Conservation (phyloP, 2,329 filamentous ascomycete species). For the Aureobasidium uvarum region DNA sequence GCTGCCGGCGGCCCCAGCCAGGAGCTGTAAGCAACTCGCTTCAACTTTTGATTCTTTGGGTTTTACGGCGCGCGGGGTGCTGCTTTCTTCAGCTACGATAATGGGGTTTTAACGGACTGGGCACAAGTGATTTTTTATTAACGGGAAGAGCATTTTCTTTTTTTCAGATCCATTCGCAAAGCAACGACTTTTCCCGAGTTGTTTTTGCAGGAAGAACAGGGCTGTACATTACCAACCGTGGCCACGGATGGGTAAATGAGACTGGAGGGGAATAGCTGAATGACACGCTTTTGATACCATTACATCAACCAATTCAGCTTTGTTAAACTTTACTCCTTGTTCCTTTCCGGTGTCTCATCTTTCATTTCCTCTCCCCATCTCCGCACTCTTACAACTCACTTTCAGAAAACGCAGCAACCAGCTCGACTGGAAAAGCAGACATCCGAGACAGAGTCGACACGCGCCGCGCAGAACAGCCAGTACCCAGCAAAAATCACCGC, state of each 20-base stretch:
- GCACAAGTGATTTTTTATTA: conserved; percentile 25
- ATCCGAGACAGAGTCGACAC: background rate
- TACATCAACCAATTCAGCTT: conserved; percentile 25
- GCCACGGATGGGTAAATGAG: conserved; percentile 46
- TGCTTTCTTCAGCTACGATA: conserved; percentile 29
- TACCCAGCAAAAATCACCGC: background rate
- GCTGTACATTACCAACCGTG: conserved; percentile 71
- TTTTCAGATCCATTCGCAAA: conserved; percentile 7
- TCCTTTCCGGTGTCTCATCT: background rate
- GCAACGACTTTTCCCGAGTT: background rate
- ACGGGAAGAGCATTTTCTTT: conserved; percentile 26
- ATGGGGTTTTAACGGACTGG: conserved; percentile 31
- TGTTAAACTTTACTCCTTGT: conserved; percentile 9
- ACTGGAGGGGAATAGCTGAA: conserved; percentile 24
- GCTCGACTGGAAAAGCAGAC: background rate
- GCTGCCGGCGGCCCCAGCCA: conserved; percentile 83
- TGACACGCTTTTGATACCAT: conserved; percentile 28
- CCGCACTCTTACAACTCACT: background rate
- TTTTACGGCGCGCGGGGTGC: conserved; percentile 29
- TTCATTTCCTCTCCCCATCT: background rate
- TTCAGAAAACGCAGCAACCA: background rate
- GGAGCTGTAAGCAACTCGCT: conserved; percentile 70
- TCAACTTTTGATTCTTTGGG: conserved; percentile 29
- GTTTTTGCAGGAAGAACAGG: conserved; percentile 34
- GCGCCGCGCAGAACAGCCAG: background rate